These are phyloP conservation scores for Thamnidium elegans DNA, from an alignment of 192 early-diverging fungal species.

Conservation along the genomic window DNA sequence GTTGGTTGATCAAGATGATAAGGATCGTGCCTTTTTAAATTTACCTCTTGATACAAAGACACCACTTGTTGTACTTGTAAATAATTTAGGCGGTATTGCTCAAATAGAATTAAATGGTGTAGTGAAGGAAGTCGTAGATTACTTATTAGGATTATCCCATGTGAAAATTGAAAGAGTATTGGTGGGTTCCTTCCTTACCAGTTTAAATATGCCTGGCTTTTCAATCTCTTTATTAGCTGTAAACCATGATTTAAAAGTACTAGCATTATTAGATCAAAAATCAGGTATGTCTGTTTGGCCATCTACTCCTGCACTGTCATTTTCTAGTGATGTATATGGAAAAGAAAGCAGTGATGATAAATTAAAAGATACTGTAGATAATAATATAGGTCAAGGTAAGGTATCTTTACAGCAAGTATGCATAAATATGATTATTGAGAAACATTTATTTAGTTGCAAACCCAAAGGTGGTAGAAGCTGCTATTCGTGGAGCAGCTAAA, in stretches of 20 bases:
- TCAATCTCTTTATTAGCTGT: conserved; percentile 67
- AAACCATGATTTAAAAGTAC: conserved; percentile 36
- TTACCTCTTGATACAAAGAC: conserved; percentile 21
- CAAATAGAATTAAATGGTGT: conserved; percentile 69
- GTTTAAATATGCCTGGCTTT: conserved; percentile 77
- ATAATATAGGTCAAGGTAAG: background rate
- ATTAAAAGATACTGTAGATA: background rate
- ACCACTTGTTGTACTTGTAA: conserved; percentile 67
- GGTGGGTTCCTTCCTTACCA: conserved; percentile 75
- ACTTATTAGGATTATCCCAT: conserved; percentile 24
- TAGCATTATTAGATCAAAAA: conserved; percentile 51
- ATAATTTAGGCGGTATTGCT: conserved; percentile 80
- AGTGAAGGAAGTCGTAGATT: conserved; percentile 65
- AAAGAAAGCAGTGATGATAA: background rate
- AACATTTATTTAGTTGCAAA: conserved; percentile 1
- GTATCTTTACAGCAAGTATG: background rate
- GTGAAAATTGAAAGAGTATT: conserved; percentile 55
- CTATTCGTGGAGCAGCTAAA: conserved; percentile 35
- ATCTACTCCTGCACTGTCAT: background rate
- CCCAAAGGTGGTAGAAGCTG: conserved; percentile 17
- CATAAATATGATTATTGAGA: background rate
- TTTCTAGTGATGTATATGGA: background rate
- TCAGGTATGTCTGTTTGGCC: conserved; percentile 64
- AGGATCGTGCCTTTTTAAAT: conserved; percentile 37
- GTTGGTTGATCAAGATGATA: conserved; percentile 44